Conservation (phyloP, 495 filamentous ascomycete genomes). For the Venustampulla echinocandica region DNA sequence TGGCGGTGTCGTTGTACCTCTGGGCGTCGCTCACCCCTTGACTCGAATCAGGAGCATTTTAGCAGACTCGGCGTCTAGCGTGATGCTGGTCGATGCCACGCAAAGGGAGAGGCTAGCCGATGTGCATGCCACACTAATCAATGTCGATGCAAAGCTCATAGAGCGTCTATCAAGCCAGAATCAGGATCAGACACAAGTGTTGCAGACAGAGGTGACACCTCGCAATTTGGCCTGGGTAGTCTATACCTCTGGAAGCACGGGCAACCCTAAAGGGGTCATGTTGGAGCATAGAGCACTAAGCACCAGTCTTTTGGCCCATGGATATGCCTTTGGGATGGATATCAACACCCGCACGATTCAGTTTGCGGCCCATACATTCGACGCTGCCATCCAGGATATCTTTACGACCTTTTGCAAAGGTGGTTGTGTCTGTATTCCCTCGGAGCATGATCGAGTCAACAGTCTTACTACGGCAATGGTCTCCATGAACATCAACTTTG, state of each 20-base stretch:
- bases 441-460: constrained; percentile 40
- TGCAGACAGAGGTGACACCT: not conserved
- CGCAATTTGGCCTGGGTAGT: not conserved
- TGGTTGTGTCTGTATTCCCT: constrained; percentile 56
- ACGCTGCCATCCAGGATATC: constrained; percentile 43
- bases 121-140: not conserved
- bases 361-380: constrained; percentile 44
- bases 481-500: constrained; percentile 24
- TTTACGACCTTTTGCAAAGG: constrained; percentile 41
- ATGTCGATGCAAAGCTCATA: not conserved
- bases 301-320: constrained; percentile 4
- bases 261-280: constrained; percentile 2
- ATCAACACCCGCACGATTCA: constrained; percentile 35
- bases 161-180: not conserved
- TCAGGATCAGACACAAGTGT: not conserved
- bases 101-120: not conserved
- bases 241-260: constrained; percentile 4
- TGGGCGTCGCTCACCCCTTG: constrained; percentile 36
- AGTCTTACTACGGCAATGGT: constrained; percentile 15
- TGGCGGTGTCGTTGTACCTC: constrained; percentile 36
- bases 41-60: not conserved
- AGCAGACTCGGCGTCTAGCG: not conserved
- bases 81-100: not conserved
- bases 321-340: constrained; percentile 29
- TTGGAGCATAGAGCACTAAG: not conserved